A percentile compares a stretch with the other conserved stretches of the same genome.
Conservation (phyloP, 2,329 filamentous ascomycete genomes). For the Coniochaeta ligniaria region DNA sequence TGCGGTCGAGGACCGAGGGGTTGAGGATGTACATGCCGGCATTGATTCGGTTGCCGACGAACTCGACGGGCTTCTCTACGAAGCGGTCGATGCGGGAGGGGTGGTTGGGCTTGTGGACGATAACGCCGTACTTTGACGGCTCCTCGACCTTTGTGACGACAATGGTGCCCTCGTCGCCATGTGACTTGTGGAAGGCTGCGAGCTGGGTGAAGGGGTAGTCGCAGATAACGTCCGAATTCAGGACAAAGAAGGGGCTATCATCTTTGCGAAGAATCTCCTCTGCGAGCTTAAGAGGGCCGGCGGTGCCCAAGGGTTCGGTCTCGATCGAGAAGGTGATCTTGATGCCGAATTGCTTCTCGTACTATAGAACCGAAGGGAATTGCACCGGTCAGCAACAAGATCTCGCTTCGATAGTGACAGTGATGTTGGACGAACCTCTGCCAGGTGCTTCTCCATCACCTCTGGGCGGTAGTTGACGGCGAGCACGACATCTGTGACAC, state of each 20-base stretch:
- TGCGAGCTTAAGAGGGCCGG: slow-evolving; percentile 90
- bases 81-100: slow-evolving; percentile 92
- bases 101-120: slow-evolving; percentile 94
- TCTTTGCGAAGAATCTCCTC: slow-evolving; percentile 90
- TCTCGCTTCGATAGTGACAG: not conserved
- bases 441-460: slow-evolving; percentile 90
- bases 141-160: slow-evolving; percentile 99
- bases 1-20: slow-evolving; percentile 80
- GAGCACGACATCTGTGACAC: slow-evolving; percentile 94
- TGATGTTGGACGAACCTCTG: slow-evolving; percentile 58
- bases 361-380: slow-evolving; percentile 40
- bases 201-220: slow-evolving; percentile 92
- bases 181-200: slow-evolving; percentile 82
- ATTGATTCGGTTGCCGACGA: slow-evolving; percentile 97
- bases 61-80: slow-evolving; percentile 98
- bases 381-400: not conserved
- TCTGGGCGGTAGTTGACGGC: slow-evolving; percentile 98
- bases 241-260: slow-evolving; percentile 91
- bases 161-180: slow-evolving; percentile 95
- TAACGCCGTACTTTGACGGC: slow-evolving; percentile 96
- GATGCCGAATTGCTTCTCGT: slow-evolving; percentile 86
- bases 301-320: slow-evolving; percentile 88
- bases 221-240: slow-evolving; percentile 98
- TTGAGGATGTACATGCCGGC: slow-evolving; percentile 98
- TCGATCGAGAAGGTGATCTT: slow-evolving; percentile 97